Conservation (phyloP, 345 rosid species). For the Eucalyptus marginata region DNA sequence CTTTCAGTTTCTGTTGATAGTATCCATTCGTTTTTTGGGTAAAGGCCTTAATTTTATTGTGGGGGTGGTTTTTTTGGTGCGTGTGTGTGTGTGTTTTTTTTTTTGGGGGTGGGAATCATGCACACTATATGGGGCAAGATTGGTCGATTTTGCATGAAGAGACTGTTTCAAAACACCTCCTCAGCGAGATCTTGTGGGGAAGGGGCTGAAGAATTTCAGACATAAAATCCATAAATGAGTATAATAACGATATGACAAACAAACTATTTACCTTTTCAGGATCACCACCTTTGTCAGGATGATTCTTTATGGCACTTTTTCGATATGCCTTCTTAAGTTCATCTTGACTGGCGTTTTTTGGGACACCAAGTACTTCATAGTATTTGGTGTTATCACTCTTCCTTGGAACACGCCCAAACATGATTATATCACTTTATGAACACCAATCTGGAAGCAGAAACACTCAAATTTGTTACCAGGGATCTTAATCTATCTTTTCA, state of each 20-base stretch:
- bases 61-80: neutral
- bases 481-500: neutral
- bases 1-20: neutral
- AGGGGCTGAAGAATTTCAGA: neutral
- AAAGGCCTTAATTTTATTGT: neutral
- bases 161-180: neutral
- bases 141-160: neutral
- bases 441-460: neutral
- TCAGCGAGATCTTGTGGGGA: neutral
- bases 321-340: slow-evolving; percentile 52
- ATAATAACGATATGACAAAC: neutral
- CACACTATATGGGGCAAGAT: neutral
- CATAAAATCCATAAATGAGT: neutral
- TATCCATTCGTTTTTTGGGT: neutral
- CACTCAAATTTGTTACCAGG: neutral
- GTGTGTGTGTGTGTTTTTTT: no score
- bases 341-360: slow-evolving; percentile 32
- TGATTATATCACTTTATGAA: slow-evolving; percentile 12
- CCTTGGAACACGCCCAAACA: slow-evolving; percentile 32
- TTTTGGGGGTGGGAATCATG: neutral
- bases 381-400: neutral
- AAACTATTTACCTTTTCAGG: slow-evolving; percentile 32
- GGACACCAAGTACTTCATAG: slow-evolving; percentile 23
- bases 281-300: slow-evolving; percentile 66
- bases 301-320: slow-evolving; percentile 52